Conservation (phyloP, 257 asterid species). For the Fraxinus americana region DNA sequence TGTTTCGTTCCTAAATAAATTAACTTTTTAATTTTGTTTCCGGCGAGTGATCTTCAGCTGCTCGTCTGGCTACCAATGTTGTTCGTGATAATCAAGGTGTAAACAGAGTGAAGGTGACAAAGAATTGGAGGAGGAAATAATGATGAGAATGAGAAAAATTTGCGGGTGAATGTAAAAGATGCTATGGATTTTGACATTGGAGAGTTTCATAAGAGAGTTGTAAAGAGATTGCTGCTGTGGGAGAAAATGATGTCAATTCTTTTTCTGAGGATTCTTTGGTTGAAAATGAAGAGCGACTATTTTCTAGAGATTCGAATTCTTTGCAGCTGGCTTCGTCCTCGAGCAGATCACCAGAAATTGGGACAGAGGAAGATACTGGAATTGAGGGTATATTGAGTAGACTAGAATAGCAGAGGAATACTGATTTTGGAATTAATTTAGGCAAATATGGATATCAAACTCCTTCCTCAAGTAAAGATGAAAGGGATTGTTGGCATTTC, state of each 20-base stretch:
- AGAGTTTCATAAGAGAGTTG: conserved; percentile 27
- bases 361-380: conserved; percentile 54
- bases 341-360: conserved; percentile 45
- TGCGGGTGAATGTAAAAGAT: conserved; percentile 19
- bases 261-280: background rate
- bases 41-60: too few species aligned
- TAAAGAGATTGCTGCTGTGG: conserved; percentile 41
- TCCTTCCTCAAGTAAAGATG: conserved; percentile 38
- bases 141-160: conserved; percentile 40
- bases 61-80: too few species aligned
- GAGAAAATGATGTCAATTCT: conserved; percentile 17
- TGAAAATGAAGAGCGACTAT: conserved; percentile 23
- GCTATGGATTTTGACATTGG: conserved; percentile 30
- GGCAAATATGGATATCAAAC: conserved; percentile 36
- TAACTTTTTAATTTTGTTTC: too few species aligned
- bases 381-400: conserved; percentile 77
- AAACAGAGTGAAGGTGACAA: conserved; percentile 53
- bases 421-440: conserved; percentile 47
- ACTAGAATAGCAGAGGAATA: conserved; percentile 75
- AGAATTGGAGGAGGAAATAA: conserved; percentile 70
- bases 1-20: too few species aligned
- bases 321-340: conserved; percentile 39
- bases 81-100: conserved; percentile 17
- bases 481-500: conserved; percentile 28
- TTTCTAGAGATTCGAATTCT: conserved; percentile 19